Evolutionary conservation across 371 early-diverging fungal genomes (phyloP), one percentile per base, ranked within the genome.

Genomic region (Apophysomyces ossiformis): DNA sequence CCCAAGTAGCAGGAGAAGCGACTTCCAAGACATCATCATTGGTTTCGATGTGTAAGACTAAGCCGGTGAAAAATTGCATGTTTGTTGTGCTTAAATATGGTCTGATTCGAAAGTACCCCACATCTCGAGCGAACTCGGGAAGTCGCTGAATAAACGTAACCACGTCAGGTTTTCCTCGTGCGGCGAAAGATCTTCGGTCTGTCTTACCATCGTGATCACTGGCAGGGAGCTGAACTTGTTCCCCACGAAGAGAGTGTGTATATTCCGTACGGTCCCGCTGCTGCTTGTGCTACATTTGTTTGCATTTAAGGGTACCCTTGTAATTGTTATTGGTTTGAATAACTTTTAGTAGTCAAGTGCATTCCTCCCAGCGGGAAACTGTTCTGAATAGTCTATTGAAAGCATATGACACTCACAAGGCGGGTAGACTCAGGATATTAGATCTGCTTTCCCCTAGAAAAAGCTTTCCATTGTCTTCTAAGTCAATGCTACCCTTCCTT

Each of bases 281-380:
- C 32, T 21, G 11, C 2, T 11, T 50, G 54, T 50, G 54, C 21
- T 21, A 50, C 54, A 21, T n/a, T 21, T 50, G 16, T 21, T 21
- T 50, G 4, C 21, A 9, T 50, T 18, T 18, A 21, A 50, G 21
- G 21, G 18, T 21, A 9, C 7, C 21, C 7, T 26, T 21, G 54
- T n/a, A 0, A 21, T 50, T 18, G 21, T 50, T 21, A 50, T 50
- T 50, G 54, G 54, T 8, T 26, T 50, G 83, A 26, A 50, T 50
- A 50, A 21, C 54, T 50, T 50, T 50, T 50, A 50, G 54, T 21
- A 50, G 54, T 32, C 16, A 21, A 16, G 21, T n/a, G 54, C 21
- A 50, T 8, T 11, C 9, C 9, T 50, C 54, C 54, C 54, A 21
- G 21, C 54, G 54, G 54, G 54, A 50, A 21, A 21, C 21, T 16